Percentiles rank a stretch among this genome's conserved stretches.
Conservation (phyloP, 2,329 filamentous ascomycete genomes). For the Fusarium sulawesiense region DNA sequence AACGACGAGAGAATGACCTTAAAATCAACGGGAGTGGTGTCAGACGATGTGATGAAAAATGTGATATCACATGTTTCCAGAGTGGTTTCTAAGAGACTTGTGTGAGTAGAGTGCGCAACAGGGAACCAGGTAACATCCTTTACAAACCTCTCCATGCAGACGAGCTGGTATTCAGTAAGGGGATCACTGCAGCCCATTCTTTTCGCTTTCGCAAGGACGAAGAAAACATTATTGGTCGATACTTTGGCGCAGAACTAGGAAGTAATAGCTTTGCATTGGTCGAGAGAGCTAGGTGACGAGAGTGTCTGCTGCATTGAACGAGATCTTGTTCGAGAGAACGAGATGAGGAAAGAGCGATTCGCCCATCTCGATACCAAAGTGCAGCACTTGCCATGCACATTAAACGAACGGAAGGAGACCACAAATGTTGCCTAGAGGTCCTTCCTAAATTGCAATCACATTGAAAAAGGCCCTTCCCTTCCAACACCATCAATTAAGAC, state of each 20-base stretch:
- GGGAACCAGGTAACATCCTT: not conserved
- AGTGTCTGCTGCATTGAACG: not conserved
- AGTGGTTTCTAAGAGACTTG: constrained; percentile 51
- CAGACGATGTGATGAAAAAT: constrained; percentile 48
- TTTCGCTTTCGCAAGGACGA: constrained; percentile 53
- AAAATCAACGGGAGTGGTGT: constrained; percentile 39
- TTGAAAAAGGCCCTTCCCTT: not conserved
- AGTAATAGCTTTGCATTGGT: not conserved
- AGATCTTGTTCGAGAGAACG: not conserved
- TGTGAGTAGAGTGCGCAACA: constrained; percentile 2
- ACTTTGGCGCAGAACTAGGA: not conserved
- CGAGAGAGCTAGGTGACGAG: not conserved
- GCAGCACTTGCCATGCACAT: not conserved
- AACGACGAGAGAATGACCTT: constrained; percentile 57
- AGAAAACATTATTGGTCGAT: constrained; percentile 52
- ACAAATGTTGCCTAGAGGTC: not conserved
- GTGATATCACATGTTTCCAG: constrained; percentile 60
- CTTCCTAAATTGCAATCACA: not conserved
- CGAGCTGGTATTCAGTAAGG: constrained; percentile 38
- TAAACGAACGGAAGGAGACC: not conserved
- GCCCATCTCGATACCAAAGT: not conserved
- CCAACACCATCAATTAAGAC: not conserved
- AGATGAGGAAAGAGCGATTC: not conserved
- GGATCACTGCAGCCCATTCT: constrained; percentile 51
- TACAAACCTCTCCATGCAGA: constrained; percentile 46